A percentile compares a stretch with the other conserved stretches of the same genome.
Conservation (phyloP, 2,329 filamentous ascomycete species). For the Trichophyton benhamiae region DNA sequence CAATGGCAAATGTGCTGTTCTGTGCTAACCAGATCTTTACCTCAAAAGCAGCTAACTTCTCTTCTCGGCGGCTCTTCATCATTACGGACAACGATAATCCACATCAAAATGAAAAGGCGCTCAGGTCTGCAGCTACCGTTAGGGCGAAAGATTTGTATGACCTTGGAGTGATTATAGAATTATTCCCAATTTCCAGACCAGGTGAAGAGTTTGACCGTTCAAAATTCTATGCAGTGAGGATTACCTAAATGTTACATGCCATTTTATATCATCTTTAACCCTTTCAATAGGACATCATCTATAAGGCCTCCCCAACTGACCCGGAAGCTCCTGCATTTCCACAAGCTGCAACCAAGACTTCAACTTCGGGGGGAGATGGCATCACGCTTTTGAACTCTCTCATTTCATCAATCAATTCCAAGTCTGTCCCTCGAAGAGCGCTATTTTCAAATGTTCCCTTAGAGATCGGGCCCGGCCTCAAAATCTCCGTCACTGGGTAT, state of each 20-base stretch:
- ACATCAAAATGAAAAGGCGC: conserved; percentile 57
- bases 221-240: conserved; percentile 79
- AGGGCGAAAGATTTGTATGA: conserved; percentile 93
- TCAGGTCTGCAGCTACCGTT: conserved; percentile 65
- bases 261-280: neutral
- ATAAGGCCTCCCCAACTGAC: conserved; percentile 57
- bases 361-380: conserved; percentile 59
- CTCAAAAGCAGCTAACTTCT: conserved; percentile 86
- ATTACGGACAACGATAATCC: conserved; percentile 91
- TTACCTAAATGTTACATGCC: neutral
- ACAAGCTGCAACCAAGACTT: conserved; percentile 38
- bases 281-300: conserved; percentile 67
- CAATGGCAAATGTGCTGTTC: conserved; percentile 83
- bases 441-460: conserved; percentile 79
- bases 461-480: conserved; percentile 71
- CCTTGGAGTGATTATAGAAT: conserved; percentile 76
- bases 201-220: conserved; percentile 63
- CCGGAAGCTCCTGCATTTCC: conserved; percentile 53
- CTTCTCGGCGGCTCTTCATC: conserved; percentile 83
- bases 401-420: conserved; percentile 79
- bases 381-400: conserved; percentile 67
- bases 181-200: conserved; percentile 72
- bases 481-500: conserved; percentile 87
- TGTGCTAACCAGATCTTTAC: conserved; percentile 96
- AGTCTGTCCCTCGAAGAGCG: conserved; percentile 71